Evolutionary conservation across 169 alveolate genomes (phyloP), one percentile per base, ranked within the genome.

Genomic region (Plasmodium billcollinsi): DNA sequence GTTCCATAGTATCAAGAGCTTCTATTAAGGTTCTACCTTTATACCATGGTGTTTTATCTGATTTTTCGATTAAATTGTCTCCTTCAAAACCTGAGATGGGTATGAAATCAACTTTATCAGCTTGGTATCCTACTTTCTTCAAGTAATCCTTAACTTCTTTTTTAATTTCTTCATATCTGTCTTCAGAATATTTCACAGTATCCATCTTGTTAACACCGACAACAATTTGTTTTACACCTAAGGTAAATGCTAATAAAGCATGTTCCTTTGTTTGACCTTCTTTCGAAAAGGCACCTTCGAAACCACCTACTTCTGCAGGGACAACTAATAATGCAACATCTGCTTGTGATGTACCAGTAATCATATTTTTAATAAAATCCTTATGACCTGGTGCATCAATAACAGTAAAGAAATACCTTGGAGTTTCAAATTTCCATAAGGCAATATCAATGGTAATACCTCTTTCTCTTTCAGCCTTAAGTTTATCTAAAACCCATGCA

Each of bases 311-410:
- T 73, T 97, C 99, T 52, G 99, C 98, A 66, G 99, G 99, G 67
- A 98, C 99, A 90, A 99, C 98, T 85, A 99, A 96, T 86, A 98
- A 89, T 43, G 99, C 99, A 69, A 97, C 99, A 94, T 99, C 99
- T 66, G 99, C 99, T 93, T 98, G 99, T 39, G 99, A 97, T 47
- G 99, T 97, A 80, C 99, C 99, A 56, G 99, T 98, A 95, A 99
- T 99, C 99, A 98, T 98, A 96, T 99, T 99, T 97, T 98, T 98
- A 93, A 99, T 98, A 97, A 98, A 99, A 94, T 98, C 99, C 83
- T 99, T 94, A 90, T 99, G 99, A 58, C 99, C 99, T 62, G 99
- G 99, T 83, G 99, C 99, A 96, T 99, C 99, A 92, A 99, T 98
- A 94, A 98, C 98, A 86, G 99, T 98, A 98, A 96, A 98, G 97